These are phyloP conservation scores for Rosellinia necatrix DNA, from an alignment of 2,329 filamentous ascomycete genomes.

Conservation along the genomic window DNA sequence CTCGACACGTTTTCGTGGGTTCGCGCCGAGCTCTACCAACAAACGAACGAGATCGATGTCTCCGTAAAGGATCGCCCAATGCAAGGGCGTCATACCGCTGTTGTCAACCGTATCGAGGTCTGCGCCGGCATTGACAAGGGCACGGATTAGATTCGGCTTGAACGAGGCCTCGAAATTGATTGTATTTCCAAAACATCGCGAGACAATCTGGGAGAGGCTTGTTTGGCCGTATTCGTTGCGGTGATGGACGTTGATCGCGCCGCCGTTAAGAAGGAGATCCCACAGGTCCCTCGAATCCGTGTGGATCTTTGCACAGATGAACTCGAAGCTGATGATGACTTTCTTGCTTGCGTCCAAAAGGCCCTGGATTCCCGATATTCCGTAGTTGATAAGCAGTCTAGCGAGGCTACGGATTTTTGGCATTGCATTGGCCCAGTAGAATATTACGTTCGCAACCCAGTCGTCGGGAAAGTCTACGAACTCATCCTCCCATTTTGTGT, in stretches of 20 bases:
- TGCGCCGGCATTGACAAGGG: conserved; percentile 2
- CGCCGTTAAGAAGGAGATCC: not conserved
- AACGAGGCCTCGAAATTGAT: not conserved
- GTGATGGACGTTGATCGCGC: not conserved
- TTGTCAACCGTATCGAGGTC: conserved; percentile 5
- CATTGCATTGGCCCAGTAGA: too few species aligned
- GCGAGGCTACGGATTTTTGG: too few species aligned
- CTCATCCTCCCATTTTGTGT: too few species aligned
- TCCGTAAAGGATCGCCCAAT: conserved; percentile 4
- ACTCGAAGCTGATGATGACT: not conserved
- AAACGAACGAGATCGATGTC: not conserved
- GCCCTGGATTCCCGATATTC: not conserved
- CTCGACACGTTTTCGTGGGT: not conserved
- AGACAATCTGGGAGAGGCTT: conserved; percentile 2
- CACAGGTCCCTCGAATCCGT: conserved; percentile 1
- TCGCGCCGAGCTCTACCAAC: conserved; percentile 7
- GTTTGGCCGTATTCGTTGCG: conserved; percentile 12
- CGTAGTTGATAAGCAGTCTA: too few species aligned
- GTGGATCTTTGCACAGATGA: not conserved
- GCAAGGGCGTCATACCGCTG: conserved; percentile 4
- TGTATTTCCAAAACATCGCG: not conserved
- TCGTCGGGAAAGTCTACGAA: too few species aligned
- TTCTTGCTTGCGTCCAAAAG: not conserved
- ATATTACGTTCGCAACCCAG: too few species aligned
- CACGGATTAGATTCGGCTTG: conserved; percentile 13